Evolutionary conservation across 371 early-diverging fungal genomes (phyloP), one percentile per base, ranked within the genome.

Genomic region (Apophysomyces elegans): DNA sequence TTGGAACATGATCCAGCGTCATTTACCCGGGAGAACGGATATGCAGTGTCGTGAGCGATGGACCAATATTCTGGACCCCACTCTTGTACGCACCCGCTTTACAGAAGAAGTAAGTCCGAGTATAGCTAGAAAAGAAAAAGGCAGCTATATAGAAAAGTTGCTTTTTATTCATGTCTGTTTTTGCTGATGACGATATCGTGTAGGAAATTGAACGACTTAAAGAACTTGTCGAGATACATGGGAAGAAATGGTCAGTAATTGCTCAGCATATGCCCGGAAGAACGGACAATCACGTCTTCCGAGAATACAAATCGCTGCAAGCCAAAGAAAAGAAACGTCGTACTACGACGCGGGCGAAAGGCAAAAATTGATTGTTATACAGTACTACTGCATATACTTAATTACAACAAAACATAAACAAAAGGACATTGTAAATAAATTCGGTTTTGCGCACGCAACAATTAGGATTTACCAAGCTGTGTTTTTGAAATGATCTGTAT

Each of bases 11-110:
- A 74, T 96, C 18, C 87, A 88, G 57, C 78, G 84, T 46, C 80
- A 88, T 64, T 84, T 95, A 9, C 86, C 85, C 1, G 90, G 91
- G 18, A 78, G 95, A 50, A 95, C 94, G 2, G 95, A 95, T 70
- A 88, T 91, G 61, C 95, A 96, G 64, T 95, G 95, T 60, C 85
- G 96, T 37, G 96, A 96, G 71, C 81, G 96, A 58, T 96, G 86
- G 72, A 79, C 84, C 66, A 93, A 94, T 72, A 80, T 88, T 1
- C 66, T 93, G 35, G 79, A 86, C 44, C 93, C 94, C 5, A 72
- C 70, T 1, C 66, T 95, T 37, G 81, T 84, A 46, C 73, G 75
- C 38, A 81, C 80, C 26, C 77, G 72, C 13, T 86, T 91, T 77
- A 80, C 85, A 3, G 50, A 69, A 0, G 90, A 89, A 67, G 89